These are phyloP conservation scores for Coemansia sp. DNA, from an alignment of 192 early-diverging fungal species.

Conservation along the genomic window DNA sequence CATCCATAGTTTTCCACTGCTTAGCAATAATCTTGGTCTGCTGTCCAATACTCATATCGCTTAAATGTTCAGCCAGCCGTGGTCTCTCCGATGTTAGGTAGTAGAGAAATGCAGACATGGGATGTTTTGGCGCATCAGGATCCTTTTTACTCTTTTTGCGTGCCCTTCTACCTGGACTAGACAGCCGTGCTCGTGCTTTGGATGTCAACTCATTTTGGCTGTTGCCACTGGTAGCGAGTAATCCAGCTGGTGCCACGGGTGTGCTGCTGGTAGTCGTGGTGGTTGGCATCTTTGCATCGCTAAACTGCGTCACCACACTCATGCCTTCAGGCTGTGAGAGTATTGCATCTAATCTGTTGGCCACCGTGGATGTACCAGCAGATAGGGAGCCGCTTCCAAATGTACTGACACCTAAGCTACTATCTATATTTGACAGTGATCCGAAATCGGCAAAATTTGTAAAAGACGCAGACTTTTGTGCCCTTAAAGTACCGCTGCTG, in stretches of 20 bases:
- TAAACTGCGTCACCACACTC: too few relatives aligned
- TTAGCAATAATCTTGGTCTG: slow-evolving; percentile 73
- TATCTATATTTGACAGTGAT: not conserved
- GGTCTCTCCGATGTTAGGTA: slow-evolving; percentile 68
- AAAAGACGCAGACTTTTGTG: not conserved
- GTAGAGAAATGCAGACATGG: slow-evolving; percentile 82
- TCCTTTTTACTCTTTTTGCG: slow-evolving; percentile 70
- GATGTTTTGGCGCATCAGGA: slow-evolving; percentile 77
- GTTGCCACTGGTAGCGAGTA: too few relatives aligned
- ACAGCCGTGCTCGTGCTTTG: slow-evolving; percentile 22
- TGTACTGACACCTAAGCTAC: not conserved
- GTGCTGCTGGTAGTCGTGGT: too few relatives aligned
- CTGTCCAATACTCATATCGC: slow-evolving; percentile 66
- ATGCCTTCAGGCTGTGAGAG: too few relatives aligned
- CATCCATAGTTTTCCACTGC: slow-evolving; percentile 52
- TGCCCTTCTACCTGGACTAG: slow-evolving; percentile 35
- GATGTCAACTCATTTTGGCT: too few relatives aligned
- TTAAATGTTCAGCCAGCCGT: slow-evolving; percentile 58
- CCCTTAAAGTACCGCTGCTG: not conserved
- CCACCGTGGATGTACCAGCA: too few relatives aligned
- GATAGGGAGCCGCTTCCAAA: too few relatives aligned
- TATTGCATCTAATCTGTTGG: too few relatives aligned
- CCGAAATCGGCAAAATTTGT: not conserved
- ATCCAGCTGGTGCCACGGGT: too few relatives aligned
- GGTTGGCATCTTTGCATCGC: too few relatives aligned